phyloP scores from a whole-genome alignment of 805 yeast genomes.

The Sugiyamaella marilandica region DNA sequence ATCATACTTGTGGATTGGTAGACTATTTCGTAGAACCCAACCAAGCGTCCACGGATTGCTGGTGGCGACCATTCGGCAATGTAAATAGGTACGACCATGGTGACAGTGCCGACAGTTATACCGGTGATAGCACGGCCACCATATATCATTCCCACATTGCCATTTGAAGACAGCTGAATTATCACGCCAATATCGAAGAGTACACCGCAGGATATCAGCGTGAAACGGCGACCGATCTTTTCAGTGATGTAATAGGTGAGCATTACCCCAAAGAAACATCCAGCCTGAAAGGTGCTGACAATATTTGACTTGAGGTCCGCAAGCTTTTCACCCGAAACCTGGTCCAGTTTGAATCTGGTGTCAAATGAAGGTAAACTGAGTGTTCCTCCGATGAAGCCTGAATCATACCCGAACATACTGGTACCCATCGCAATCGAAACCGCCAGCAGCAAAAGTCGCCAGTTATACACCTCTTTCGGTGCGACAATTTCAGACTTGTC shows the following conservation, averaged over 20 bases:
- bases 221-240: constrained; percentile 7
- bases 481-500: constrained; percentile 24
- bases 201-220: constrained; percentile 36
- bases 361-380: constrained; percentile 43
- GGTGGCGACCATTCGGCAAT: constrained; percentile 41
- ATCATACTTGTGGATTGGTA: constrained; percentile 14
- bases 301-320: constrained; percentile 12
- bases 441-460: constrained; percentile 40
- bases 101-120: constrained; percentile 48
- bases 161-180: constrained; percentile 22
- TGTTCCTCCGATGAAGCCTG: constrained; percentile 54
- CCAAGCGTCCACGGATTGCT: constrained; percentile 27
- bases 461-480: constrained; percentile 45
- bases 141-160: constrained; percentile 36
- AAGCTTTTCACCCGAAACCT: constrained; percentile 27
- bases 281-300: constrained; percentile 28
- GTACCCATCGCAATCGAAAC: constrained; percentile 47
- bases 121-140: constrained; percentile 51
- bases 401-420: constrained; percentile 50
- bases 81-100: constrained; percentile 49
- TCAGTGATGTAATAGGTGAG: constrained; percentile 36
- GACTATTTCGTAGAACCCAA: constrained; percentile 13
- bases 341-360: constrained; percentile 41
- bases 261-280: constrained; percentile 39
- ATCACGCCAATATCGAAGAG: constrained; percentile 25